phyloP scores from a whole-genome alignment of 176 grass and related monocot species.

The Ensete glaucum region DNA sequence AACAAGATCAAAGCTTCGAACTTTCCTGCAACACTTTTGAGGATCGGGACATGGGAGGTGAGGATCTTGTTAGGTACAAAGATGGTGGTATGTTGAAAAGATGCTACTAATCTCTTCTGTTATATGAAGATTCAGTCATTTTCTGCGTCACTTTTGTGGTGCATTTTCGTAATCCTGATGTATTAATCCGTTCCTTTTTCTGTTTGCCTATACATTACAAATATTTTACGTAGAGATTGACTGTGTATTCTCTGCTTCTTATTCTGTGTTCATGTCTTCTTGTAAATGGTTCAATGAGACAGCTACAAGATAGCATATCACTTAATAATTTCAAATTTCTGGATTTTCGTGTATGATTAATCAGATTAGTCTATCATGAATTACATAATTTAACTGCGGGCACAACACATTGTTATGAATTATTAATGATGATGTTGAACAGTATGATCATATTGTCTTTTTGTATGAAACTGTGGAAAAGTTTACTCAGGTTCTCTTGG shows the following conservation, averaged over 20 bases:
- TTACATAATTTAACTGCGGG: not conserved
- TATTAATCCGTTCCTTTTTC: not conserved
- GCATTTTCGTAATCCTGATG: not conserved
- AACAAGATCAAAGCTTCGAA: slow-evolving; percentile 76
- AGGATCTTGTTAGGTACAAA: not conserved
- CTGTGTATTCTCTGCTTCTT: not conserved
- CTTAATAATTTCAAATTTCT: not conserved
- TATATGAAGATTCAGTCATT: not conserved
- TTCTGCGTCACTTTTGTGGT: not conserved
- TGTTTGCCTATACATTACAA: not conserved
- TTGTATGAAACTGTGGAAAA: not conserved
- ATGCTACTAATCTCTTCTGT: not conserved
- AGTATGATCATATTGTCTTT: not conserved
- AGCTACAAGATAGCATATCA: not conserved
- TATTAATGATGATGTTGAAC: not conserved
- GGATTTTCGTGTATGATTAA: not conserved
- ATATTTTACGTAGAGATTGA: not conserved
- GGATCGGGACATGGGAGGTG: slow-evolving; percentile 88
- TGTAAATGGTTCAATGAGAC: not conserved
- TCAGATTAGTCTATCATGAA: not conserved
- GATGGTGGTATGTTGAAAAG: not conserved
- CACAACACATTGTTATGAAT: not conserved
- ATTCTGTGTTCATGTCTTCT: not conserved
- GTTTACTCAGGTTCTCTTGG: not conserved
- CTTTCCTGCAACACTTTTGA: slow-evolving; percentile 52